Evolutionary conservation across 2,329 filamentous ascomycete genomes (phyloP), one percentile per base, ranked within the genome.

Genomic region (Penicillium sp.): DNA sequence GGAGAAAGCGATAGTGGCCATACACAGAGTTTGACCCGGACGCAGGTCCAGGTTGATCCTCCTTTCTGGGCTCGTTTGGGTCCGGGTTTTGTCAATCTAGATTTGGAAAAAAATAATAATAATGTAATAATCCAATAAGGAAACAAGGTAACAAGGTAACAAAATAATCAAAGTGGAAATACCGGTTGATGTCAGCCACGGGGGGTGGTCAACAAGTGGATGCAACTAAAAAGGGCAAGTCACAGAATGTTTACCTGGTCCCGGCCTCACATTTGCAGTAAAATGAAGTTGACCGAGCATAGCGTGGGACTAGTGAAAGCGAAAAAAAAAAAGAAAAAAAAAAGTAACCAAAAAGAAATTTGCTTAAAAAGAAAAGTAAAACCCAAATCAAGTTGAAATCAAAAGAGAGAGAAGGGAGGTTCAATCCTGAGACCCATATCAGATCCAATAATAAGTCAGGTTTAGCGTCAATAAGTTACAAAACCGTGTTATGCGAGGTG

Each of bases 1-100:
- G 68, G 69, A 69, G 68, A 70, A 67, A 67, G 64, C 47, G 61
- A 61, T 51, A 59, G 62, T 54, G 64, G 55, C 67, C 66, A 52
- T 52, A 45, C 50, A 67, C 69, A 74, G 62, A 73, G 69, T 73
- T 74, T 71, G 69, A 69, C 64, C 70, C 67, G 69, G 71, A 73
- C 70, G 71, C 71, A 74, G 71, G 70, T 72, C 72, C 71, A 73
- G 70, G 71, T 65, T 73, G 71, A 73, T 74, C 71, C 70, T 71
- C 70, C 69, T 69, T 71, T 72, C 66, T 69, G 67, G 69, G 62
- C 67, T 69, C 65, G 68, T 70, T 68, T 69, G 64, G 67, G 64
- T 35, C 69, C 68, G 67, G 66, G 66, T 65, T 70, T 69, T 63
- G 69, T 65, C 64, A 61, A 65, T 65, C 64, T 63, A 66, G 63